phyloP scores from a whole-genome alignment of 2,329 filamentous ascomycete species.

The Xylaria sp. region DNA sequence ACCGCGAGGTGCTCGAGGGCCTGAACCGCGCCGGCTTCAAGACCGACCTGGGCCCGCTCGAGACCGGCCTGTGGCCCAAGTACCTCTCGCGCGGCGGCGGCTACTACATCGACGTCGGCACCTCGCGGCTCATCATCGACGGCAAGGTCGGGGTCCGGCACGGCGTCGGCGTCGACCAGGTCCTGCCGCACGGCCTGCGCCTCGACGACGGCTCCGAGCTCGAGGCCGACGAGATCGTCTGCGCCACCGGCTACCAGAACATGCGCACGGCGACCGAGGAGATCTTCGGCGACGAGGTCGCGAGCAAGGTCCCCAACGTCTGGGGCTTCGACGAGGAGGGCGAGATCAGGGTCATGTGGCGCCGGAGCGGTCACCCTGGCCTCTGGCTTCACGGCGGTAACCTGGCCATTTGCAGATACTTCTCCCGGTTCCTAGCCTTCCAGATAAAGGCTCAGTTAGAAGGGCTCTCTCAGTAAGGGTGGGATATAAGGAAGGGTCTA shows the following conservation, averaged over 20 bases:
- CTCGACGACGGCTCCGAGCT: slow-evolving; percentile 54
- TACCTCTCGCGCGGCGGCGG: slow-evolving; percentile 64
- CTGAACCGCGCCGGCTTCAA: slow-evolving; percentile 60
- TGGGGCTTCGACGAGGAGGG: slow-evolving; percentile 64
- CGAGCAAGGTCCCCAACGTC: slow-evolving; percentile 59
- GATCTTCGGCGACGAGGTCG: slow-evolving; percentile 64
- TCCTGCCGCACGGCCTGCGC: slow-evolving; percentile 44
- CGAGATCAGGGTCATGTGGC: slow-evolving; percentile 62
- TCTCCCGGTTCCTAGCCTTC: slow-evolving; percentile 56
- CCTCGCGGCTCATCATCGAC: slow-evolving; percentile 55
- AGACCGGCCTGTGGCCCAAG: slow-evolving; percentile 57
- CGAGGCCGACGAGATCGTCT: slow-evolving; percentile 59
- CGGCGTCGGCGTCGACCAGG: slow-evolving; percentile 51
- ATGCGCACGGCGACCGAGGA: slow-evolving; percentile 66
- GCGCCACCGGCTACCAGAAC: slow-evolving; percentile 63
- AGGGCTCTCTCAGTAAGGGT: slow-evolving; percentile 20
- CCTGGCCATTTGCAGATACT: slow-evolving; percentile 63
- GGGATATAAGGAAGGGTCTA: neutral
- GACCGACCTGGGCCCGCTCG: slow-evolving; percentile 58
- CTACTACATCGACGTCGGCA: slow-evolving; percentile 63
- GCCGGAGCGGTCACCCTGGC: slow-evolving; percentile 61
- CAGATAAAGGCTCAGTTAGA: slow-evolving; percentile 53
- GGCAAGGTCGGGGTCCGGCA: slow-evolving; percentile 59
- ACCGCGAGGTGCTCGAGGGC: slow-evolving; percentile 47
- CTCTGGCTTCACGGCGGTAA: slow-evolving; percentile 71